Evolutionary conservation across 768 basidiomycete species (phyloP), one percentile per base, ranked within the genome.

Genomic region (Suillus cothurnatus): DNA sequence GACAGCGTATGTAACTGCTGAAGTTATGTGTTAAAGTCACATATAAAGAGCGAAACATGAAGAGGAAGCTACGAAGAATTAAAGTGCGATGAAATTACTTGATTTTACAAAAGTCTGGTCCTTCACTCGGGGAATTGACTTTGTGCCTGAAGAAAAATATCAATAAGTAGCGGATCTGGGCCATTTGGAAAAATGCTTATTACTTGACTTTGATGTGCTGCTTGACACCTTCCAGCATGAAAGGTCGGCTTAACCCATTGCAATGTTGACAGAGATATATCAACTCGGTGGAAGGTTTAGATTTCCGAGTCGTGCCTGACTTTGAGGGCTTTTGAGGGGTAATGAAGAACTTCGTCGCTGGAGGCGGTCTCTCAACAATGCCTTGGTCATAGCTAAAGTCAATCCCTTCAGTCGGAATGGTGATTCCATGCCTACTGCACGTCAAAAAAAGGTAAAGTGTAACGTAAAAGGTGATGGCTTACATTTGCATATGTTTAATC

Each of bases 121-220:
- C 58, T 14, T 28, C 11, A 6, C 2, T 21, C 12, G 28, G 3
- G 11, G 11, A 59, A 4, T 1, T 0, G 38, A 41, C 21, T 0
- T 21, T 15, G 26, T 59, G 39, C 26, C 39, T 59, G 39, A 21
- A 28, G 50, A 28, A 26, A 1, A 28, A 11, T 21, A 12, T 28
- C 26, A 17, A 28, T 59, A 5, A 59, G 26, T 14, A 21, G 19
- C 4, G 26, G 26, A 50, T 26, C 26, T 8, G 26, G 19, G 8
- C 11, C 19, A 12, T 26, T 17, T 26, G 57, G 57, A 38, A 39
- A 23, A 28, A 31, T 28, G 3, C 9, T 28, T 21, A 19, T 59
- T 59, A 59, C 58, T 59, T 59, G 58, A 1, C 11, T 57, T 32
- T 61, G 15, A 61, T 19, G 12, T 61, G 61, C n/a, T 12, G 3